phyloP scores from a whole-genome alignment of 2,329 filamentous ascomycete genomes.

The Verticillium albo-atrum region DNA sequence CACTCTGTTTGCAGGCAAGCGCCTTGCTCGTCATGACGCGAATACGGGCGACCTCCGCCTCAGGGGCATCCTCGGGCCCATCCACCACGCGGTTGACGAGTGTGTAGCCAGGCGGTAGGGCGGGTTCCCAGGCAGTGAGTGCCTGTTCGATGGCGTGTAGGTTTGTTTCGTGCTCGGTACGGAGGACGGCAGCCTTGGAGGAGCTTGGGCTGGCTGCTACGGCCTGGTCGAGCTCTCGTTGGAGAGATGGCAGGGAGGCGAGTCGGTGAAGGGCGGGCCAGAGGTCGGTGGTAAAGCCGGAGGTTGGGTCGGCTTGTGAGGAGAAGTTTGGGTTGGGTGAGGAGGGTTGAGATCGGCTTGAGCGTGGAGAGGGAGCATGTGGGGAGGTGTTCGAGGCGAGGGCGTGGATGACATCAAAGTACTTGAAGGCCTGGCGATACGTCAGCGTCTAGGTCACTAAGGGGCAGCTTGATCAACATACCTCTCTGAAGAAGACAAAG shows the following conservation, averaged over 20 bases:
- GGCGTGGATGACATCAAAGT: slow-evolving; percentile 11
- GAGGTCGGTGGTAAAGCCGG: slow-evolving; percentile 9
- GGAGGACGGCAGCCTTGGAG: slow-evolving; percentile 6
- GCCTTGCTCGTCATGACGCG: slow-evolving; percentile 10
- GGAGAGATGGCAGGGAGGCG: slow-evolving; percentile 4
- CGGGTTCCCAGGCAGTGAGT: slow-evolving; percentile 7
- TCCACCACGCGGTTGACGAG: slow-evolving; percentile 12
- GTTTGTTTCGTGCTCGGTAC: slow-evolving; percentile 8
- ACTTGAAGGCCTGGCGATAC: slow-evolving; percentile 6
- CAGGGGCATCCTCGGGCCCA: slow-evolving; percentile 7
- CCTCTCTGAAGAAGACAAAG: slow-evolving; percentile 9
- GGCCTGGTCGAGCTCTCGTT: slow-evolving; percentile 6
- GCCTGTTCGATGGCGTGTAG: slow-evolving; percentile 6
- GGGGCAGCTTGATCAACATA: not conserved
- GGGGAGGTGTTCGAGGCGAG: slow-evolving; percentile 4
- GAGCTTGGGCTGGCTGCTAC: slow-evolving; percentile 3
- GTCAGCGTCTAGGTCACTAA: not conserved
- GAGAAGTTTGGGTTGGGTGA: not conserved
- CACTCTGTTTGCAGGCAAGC: slow-evolving; percentile 10
- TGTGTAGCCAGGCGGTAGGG: slow-evolving; percentile 7
- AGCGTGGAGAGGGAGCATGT: not conserved
- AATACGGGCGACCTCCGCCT: slow-evolving; percentile 8
- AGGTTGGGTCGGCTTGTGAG: slow-evolving; percentile 1
- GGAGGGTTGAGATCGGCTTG: not conserved
- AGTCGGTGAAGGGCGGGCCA: slow-evolving; percentile 9